Evolutionary conservation across 805 yeast genomes (phyloP).

Genomic region (Debaryomyces castellii): DNA sequence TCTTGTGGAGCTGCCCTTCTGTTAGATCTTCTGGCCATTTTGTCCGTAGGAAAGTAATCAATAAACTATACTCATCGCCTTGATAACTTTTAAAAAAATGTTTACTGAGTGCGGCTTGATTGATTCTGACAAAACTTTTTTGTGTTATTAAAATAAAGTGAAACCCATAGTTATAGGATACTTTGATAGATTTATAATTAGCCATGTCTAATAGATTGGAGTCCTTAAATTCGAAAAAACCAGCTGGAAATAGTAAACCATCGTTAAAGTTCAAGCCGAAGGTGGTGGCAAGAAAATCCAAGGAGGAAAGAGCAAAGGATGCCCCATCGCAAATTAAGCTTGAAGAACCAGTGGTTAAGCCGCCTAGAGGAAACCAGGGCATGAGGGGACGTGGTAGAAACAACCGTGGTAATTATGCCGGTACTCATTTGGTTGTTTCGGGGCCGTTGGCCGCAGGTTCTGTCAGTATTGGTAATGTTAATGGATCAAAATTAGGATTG

Average conservation of each 20-base stretch:
- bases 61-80: constrained; percentile 1
- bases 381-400: constrained; percentile 38
- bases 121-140: not conserved
- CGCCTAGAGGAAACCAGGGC: constrained; percentile 30
- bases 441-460: constrained; percentile 75
- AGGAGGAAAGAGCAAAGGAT: constrained; percentile 78
- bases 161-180: not conserved
- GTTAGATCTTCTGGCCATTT: constrained; percentile 19
- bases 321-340: constrained; percentile 54
- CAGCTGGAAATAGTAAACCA: constrained; percentile 38
- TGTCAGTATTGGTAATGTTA: constrained; percentile 41
- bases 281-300: constrained; percentile 77
- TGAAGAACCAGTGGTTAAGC: constrained; percentile 22
- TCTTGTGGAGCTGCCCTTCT: constrained; percentile 11
- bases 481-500: constrained; percentile 24
- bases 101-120: constrained; percentile 3
- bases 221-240: constrained; percentile 36
- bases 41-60: not conserved
- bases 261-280: constrained; percentile 81
- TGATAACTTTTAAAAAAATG: constrained; percentile 1
- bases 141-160: constrained; percentile 3
- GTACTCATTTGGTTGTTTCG: constrained; percentile 64
- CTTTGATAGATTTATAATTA: not conserved
- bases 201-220: constrained; percentile 43
- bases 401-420: constrained; percentile 33